These are phyloP conservation scores for Musa beccarii DNA, from an alignment of 176 grass and related monocot species.

Conservation along the genomic window DNA sequence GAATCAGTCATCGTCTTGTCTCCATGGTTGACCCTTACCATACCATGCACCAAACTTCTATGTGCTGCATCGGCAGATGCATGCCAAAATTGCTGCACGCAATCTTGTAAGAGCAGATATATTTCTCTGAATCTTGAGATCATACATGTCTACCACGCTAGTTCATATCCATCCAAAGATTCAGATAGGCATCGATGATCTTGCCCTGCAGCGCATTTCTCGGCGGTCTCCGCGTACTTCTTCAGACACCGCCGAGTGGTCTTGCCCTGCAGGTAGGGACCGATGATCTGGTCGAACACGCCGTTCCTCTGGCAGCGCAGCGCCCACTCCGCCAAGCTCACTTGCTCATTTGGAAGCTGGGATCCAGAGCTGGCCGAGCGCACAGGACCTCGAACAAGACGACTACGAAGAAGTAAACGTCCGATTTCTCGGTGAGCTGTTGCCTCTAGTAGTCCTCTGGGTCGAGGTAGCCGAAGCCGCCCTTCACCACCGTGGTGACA, in stretches of 20 bases:
- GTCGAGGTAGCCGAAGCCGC: slow-evolving; percentile 88
- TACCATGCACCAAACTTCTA: too few relatives aligned
- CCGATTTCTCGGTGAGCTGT: slow-evolving; percentile 90
- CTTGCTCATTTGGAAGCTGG: slow-evolving; percentile 77
- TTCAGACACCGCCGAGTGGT: slow-evolving; percentile 75
- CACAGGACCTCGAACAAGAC: slow-evolving; percentile 92
- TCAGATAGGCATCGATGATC: too few relatives aligned
- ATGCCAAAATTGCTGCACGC: too few relatives aligned
- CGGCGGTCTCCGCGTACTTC: slow-evolving; percentile 85
- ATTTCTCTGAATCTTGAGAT: too few relatives aligned
- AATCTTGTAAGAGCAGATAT: too few relatives aligned
- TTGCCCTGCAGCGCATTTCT: slow-evolving; percentile 49
- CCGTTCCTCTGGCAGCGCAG: slow-evolving; percentile 89
- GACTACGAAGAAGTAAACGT: slow-evolving; percentile 90
- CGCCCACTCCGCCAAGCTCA: slow-evolving; percentile 95
- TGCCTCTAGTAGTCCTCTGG: slow-evolving; percentile 87
- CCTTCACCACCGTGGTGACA: slow-evolving; percentile 96
- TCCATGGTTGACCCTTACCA: too few relatives aligned
- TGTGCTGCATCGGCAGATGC: too few relatives aligned
- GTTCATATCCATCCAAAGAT: too few relatives aligned
- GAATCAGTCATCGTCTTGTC: too few relatives aligned
- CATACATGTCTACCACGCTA: too few relatives aligned
- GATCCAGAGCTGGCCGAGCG: slow-evolving; percentile 74
- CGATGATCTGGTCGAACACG: slow-evolving; percentile 74
- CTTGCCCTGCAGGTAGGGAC: slow-evolving; percentile 73